Conservation (phyloP, 768 basidiomycete genomes). For the Megacollybia marginata region DNA sequence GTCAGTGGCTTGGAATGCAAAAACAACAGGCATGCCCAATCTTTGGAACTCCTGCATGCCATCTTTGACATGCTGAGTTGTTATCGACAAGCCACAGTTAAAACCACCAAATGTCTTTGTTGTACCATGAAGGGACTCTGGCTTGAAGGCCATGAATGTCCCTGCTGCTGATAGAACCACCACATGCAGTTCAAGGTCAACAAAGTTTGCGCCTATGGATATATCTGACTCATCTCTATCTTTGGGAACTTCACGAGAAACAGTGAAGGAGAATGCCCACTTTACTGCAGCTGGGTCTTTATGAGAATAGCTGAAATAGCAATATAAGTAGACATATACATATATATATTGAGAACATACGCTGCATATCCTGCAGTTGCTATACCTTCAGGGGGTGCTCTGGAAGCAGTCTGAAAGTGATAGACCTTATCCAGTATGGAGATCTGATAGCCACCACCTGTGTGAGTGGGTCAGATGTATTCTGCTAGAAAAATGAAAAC, state of each 20-base stretch:
- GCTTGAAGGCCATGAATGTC: slow-evolving; percentile 1
- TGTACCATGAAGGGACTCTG: background rate
- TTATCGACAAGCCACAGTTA: slow-evolving; percentile 1
- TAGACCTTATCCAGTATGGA: background rate
- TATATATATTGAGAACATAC: background rate
- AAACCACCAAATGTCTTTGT: background rate
- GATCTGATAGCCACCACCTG: slow-evolving; percentile 1
- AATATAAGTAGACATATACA: too few relatives aligned
- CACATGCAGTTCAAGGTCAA: background rate
- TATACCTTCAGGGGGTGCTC: slow-evolving; percentile 1
- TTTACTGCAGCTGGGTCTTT: too few relatives aligned
- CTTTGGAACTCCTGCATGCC: background rate
- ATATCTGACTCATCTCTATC: too few relatives aligned
- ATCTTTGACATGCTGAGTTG: background rate
- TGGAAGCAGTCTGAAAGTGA: background rate
- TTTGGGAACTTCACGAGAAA: too few relatives aligned
- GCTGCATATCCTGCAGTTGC: slow-evolving; percentile 1
- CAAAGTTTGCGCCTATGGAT: background rate
- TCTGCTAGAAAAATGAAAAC: too few relatives aligned
- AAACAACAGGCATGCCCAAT: background rate
- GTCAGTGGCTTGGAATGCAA: background rate
- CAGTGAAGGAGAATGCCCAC: too few relatives aligned
- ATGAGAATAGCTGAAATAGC: too few relatives aligned
- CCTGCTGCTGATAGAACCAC: background rate
- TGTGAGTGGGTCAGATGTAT: background rate